Percentiles rank a stretch among this genome's conserved stretches.
Evolutionary conservation across 1,139 yeast species (phyloP).

Genomic region (Nadsonia commutata): DNA sequence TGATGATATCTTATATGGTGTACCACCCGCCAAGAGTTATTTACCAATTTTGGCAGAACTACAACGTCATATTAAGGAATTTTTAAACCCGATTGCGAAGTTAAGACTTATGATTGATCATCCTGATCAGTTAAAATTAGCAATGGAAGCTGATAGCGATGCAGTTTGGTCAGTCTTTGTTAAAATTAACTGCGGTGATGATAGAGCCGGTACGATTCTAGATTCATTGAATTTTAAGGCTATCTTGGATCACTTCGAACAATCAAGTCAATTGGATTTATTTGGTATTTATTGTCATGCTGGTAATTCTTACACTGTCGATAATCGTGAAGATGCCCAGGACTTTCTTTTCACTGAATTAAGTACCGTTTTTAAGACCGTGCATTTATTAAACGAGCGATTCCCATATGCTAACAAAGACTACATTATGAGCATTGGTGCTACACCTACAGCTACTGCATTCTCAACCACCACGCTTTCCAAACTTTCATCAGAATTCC

Average conservation of each 20-base stretch:
- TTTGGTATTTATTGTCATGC: slow-evolving; percentile 71
- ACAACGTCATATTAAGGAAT: slow-evolving; percentile 10
- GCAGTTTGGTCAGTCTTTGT: slow-evolving; percentile 28
- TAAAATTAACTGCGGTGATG: slow-evolving; percentile 23
- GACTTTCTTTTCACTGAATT: slow-evolving; percentile 39
- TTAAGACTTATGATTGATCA: slow-evolving; percentile 52
- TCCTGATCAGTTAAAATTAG: slow-evolving; percentile 36
- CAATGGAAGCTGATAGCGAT: slow-evolving; percentile 34
- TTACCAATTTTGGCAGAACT: slow-evolving; percentile 37
- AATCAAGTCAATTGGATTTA: slow-evolving; percentile 20
- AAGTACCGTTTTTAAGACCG: slow-evolving; percentile 40
- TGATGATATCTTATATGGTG: slow-evolving; percentile 48
- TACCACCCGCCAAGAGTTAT: slow-evolving; percentile 44
- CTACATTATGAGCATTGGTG: slow-evolving; percentile 49
- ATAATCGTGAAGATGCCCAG: slow-evolving; percentile 34
- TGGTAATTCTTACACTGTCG: slow-evolving; percentile 54
- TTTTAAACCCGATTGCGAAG: slow-evolving; percentile 15
- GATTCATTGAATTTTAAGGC: slow-evolving; percentile 22
- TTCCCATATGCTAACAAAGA: slow-evolving; percentile 13
- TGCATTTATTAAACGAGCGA: slow-evolving; percentile 19
- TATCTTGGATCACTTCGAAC: slow-evolving; percentile 22
- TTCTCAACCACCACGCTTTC: slow-evolving; percentile 22
- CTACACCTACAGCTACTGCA: slow-evolving; percentile 70
- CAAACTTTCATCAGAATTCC: slow-evolving; percentile 14
- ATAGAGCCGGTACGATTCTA: slow-evolving; percentile 44